A percentile compares a stretch with the other conserved stretches of the same genome.
Evolutionary conservation across 2,329 filamentous ascomycete genomes (phyloP).

Genomic region (Paraphoma sp.): DNA sequence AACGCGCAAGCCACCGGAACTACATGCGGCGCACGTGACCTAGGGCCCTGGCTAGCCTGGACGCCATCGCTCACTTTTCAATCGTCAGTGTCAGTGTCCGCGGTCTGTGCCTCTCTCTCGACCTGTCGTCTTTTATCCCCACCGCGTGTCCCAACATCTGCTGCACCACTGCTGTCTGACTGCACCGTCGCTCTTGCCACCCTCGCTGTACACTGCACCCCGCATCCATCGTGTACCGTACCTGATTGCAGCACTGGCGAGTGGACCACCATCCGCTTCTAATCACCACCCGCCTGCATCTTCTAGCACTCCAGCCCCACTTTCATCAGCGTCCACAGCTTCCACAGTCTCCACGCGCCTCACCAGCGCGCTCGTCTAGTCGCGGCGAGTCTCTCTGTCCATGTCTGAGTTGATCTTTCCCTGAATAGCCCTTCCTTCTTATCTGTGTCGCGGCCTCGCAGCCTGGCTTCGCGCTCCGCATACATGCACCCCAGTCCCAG

Average conservation of each 20-base stretch:
- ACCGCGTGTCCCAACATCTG: slow-evolving; percentile 23
- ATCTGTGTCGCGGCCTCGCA: slow-evolving; percentile 17
- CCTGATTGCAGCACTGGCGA: slow-evolving; percentile 6
- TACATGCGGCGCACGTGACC: slow-evolving; percentile 4
- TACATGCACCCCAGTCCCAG: slow-evolving; percentile 63
- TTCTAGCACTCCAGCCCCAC: slow-evolving; percentile 18
- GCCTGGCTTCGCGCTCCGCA: slow-evolving; percentile 32
- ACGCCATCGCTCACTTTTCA: not conserved
- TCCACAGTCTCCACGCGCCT: slow-evolving; percentile 6
- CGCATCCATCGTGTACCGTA: slow-evolving; percentile 8
- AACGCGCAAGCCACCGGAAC: not conserved
- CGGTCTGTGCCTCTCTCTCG: not conserved
- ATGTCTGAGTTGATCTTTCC: slow-evolving; percentile 25
- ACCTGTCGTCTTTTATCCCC: slow-evolving; percentile 5
- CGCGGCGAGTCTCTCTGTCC: slow-evolving; percentile 22
- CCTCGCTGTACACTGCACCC: slow-evolving; percentile 16
- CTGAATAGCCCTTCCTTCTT: slow-evolving; percentile 1
- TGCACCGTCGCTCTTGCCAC: slow-evolving; percentile 20
- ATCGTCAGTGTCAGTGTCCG: not conserved
- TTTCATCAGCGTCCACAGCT: slow-evolving; percentile 3
- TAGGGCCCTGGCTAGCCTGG: not conserved
- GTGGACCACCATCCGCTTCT: slow-evolving; percentile 4
- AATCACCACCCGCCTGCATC: slow-evolving; percentile 16
- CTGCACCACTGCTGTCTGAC: slow-evolving; percentile 18
- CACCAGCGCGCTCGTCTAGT: slow-evolving; percentile 16